These are phyloP conservation scores for Daedaleopsis sinensis DNA, from an alignment of 768 basidiomycete species.

Conservation along the genomic window DNA sequence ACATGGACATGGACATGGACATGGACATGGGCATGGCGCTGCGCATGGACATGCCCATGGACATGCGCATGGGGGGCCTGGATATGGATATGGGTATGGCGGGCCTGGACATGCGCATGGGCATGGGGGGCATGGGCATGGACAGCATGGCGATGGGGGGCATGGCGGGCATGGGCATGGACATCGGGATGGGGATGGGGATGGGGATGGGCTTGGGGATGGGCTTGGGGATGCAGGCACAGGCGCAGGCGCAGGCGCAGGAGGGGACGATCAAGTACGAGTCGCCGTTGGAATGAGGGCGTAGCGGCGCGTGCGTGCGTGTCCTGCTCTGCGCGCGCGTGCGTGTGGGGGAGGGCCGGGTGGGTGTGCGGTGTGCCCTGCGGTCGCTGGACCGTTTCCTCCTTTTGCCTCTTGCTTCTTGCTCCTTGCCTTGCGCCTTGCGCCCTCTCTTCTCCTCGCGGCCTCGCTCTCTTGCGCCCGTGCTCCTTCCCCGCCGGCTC, in stretches of 20 bases:
- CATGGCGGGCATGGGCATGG: constrained; percentile 28
- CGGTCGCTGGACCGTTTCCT: no score
- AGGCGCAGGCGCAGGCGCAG: constrained; percentile 16
- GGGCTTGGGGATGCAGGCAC: constrained; percentile 11
- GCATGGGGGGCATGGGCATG: constrained; percentile 1
- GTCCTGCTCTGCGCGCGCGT: not conserved
- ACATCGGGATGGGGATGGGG: constrained; percentile 1
- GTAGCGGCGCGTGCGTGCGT: no score
- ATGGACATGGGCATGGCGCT: constrained; percentile 5
- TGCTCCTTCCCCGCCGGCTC: not conserved
- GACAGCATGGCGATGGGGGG: no score
- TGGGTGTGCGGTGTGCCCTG: no score
- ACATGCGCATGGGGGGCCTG: constrained; percentile 3
- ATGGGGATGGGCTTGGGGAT: constrained; percentile 5
- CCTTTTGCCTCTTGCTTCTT: not conserved
- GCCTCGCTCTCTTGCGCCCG: not conserved
- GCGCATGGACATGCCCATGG: constrained; percentile 5
- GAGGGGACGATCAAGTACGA: constrained; percentile 33
- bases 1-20: constrained; percentile 15
- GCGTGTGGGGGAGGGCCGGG: not conserved
- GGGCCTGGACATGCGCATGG: not conserved
- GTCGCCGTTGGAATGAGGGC: constrained; percentile 35
- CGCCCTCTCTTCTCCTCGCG: not conserved
- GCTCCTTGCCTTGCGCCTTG: no score
- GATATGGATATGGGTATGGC: constrained; percentile 6